Percentiles rank a stretch among this genome's conserved stretches.
phyloP scores from a whole-genome alignment of 2,329 filamentous ascomycete species.

The Macrophomina phaseolina region DNA sequence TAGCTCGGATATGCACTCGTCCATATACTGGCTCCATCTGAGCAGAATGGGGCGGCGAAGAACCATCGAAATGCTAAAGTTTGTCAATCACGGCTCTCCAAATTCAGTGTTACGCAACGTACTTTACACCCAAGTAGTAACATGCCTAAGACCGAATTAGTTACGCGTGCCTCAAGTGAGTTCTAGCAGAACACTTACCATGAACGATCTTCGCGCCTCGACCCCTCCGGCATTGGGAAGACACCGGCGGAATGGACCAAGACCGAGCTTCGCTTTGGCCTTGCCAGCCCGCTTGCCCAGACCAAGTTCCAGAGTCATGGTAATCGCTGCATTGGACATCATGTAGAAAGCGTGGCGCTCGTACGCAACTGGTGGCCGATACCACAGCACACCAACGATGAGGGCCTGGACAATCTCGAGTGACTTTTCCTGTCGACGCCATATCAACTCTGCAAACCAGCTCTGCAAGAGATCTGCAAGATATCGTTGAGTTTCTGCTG shows the following conservation, averaged over 20 bases:
- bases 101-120: conserved; percentile 29
- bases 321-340: conserved; percentile 77
- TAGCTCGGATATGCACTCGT: conserved; percentile 65
- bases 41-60: conserved; percentile 64
- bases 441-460: conserved; percentile 73
- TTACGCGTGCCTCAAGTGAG: not conserved
- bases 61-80: conserved; percentile 61
- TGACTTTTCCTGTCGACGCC: conserved; percentile 78
- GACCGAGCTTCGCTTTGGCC: conserved; percentile 45
- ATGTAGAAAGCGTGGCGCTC: conserved; percentile 92
- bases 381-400: conserved; percentile 79
- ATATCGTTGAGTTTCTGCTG: conserved; percentile 62
- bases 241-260: conserved; percentile 41
- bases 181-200: conserved; percentile 44
- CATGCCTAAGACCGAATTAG: conserved; percentile 40
- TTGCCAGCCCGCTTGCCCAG: conserved; percentile 65
- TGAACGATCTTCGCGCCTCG: conserved; percentile 64
- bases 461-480: conserved; percentile 74
- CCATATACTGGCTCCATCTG: conserved; percentile 67
- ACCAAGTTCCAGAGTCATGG: conserved; percentile 84
- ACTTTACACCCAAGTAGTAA: conserved; percentile 66
- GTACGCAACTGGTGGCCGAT: conserved; percentile 80
- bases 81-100: not conserved
- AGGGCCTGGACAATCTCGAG: conserved; percentile 83
- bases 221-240: conserved; percentile 57